A percentile compares a stretch with the other conserved stretches of the same genome.
Evolutionary conservation across 352 stramenopile species (phyloP).

Genomic region (Aphanomyces euteiches): DNA sequence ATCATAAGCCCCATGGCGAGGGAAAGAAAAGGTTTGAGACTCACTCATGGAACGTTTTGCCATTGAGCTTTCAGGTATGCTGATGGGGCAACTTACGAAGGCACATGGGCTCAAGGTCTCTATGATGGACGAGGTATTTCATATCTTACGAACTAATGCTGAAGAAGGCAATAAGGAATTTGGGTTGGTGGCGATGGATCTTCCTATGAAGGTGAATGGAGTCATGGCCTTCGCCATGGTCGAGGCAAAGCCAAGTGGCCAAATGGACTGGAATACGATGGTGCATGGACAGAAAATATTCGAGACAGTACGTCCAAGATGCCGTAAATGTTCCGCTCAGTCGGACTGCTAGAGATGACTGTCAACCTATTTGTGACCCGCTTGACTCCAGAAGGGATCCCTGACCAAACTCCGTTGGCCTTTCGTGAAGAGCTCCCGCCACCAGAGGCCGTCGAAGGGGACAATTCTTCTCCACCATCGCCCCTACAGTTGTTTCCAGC

Average conservation of each 20-base stretch:
- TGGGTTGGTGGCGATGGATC: constrained; percentile 28
- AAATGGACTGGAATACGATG: constrained; percentile 29
- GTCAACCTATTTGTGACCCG: not conserved
- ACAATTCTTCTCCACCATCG: not conserved
- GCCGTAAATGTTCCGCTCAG: not conserved
- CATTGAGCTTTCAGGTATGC: not conserved
- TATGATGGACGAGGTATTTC: constrained; percentile 20
- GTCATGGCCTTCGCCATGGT: constrained; percentile 30
- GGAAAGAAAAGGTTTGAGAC: constrained; percentile 33
- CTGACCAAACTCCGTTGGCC: constrained; percentile 11
- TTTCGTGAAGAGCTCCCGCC: constrained; percentile 28
- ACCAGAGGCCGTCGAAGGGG: not conserved
- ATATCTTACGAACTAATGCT: not conserved
- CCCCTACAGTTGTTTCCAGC: not conserved
- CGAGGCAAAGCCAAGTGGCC: constrained; percentile 43
- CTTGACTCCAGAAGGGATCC: not conserved
- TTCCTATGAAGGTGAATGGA: constrained; percentile 48
- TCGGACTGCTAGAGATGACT: not conserved
- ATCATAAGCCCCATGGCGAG: constrained; percentile 43
- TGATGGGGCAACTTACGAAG: constrained; percentile 21
- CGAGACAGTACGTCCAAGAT: constrained; percentile 10
- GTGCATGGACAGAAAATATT: constrained; percentile 3
- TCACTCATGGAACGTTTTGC: not conserved
- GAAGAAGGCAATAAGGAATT: not conserved
- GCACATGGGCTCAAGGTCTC: constrained; percentile 36